These are phyloP conservation scores for Claviceps spartinae DNA, from an alignment of 2,329 filamentous ascomycete genomes.

Conservation along the genomic window DNA sequence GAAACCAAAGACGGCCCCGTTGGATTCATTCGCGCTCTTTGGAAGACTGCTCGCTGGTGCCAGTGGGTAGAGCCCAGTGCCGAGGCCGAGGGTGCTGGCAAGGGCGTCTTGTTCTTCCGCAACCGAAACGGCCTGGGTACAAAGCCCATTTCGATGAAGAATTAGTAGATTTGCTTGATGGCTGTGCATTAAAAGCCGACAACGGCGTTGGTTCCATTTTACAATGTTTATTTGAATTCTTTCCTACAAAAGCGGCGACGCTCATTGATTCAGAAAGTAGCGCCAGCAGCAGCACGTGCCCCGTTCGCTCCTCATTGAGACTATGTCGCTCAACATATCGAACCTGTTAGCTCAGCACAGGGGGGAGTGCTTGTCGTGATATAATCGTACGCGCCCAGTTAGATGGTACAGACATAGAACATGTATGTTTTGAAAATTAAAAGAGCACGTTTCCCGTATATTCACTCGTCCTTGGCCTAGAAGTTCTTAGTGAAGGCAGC, in stretches of 20 bases:
- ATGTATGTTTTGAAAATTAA: not conserved
- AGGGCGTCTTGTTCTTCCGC: slow-evolving; percentile 85
- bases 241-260: not conserved
- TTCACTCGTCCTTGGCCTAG: too few relatives aligned
- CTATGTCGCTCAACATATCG: not conserved
- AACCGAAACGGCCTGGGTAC: slow-evolving; percentile 81
- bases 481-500: too few relatives aligned
- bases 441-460: too few relatives aligned
- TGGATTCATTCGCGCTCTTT: slow-evolving; percentile 78
- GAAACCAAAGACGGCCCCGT: slow-evolving; percentile 62
- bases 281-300: not conserved
- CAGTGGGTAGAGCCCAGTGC: slow-evolving; percentile 94
- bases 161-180: not conserved
- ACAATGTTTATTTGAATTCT: not conserved
- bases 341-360: not conserved
- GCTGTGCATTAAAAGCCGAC: not conserved
- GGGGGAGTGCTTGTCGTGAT: not conserved
- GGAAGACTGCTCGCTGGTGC: slow-evolving; percentile 70
- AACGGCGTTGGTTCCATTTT: slow-evolving; percentile 3
- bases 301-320: not conserved
- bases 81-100: slow-evolving; percentile 64
- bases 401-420: not conserved
- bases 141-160: slow-evolving; percentile 18
- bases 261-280: not conserved
- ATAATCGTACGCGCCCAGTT: not conserved